Evolutionary conservation across 139 green algal species (phyloP), one percentile per base, ranked within the genome.

Genomic region (Picochlorum sp.): DNA sequence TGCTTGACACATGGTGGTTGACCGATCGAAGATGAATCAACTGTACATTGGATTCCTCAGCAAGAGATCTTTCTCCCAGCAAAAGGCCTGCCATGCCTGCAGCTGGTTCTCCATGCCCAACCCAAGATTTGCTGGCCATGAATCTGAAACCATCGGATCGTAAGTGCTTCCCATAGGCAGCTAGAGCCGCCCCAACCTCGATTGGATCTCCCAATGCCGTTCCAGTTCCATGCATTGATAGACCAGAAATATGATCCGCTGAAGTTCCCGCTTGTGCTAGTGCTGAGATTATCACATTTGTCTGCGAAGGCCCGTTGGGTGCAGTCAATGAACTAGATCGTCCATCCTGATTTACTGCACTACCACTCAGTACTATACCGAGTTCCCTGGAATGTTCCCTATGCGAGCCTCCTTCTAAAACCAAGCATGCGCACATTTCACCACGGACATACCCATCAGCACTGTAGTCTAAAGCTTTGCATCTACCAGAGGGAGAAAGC

Each of bases 271-370:
- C 55, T 1, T n/a, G 33, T 7, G 1, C 9, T 16, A 87, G 63
- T 2, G 83, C 83, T 2, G 50, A 50, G 3, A 69, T 50, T 1
- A 95, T 74, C 28, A 93, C 84, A 18, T 60, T 67, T 64, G 89
- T 76, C 70, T 96, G 89, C 18, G 85, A 78, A 5, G 86, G 84
- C 0, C 87, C 89, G 63, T 89, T 93, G 35, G 89, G 89, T 7
- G 89, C 87, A 0, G 88, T 95, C 36, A 96, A 70, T 50, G 72
- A 74, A 63, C 77, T 86, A 55, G 75, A 86, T 61, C 84, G 79
- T 1, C 84, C 85, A 59, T 94, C 87, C 55, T 80, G 70, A 64
- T 83, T 85, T 25, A 78, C 68, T 7, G 69, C 67, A 20, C 49
- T 59, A 41, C 58, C 72, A 4, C 16, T 22, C 9, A 76, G 20